Evolutionary conservation across 139 green algal genomes (phyloP), one percentile per base, ranked within the genome.

Genomic region (Chlamydomonas sphaeroides): DNA sequence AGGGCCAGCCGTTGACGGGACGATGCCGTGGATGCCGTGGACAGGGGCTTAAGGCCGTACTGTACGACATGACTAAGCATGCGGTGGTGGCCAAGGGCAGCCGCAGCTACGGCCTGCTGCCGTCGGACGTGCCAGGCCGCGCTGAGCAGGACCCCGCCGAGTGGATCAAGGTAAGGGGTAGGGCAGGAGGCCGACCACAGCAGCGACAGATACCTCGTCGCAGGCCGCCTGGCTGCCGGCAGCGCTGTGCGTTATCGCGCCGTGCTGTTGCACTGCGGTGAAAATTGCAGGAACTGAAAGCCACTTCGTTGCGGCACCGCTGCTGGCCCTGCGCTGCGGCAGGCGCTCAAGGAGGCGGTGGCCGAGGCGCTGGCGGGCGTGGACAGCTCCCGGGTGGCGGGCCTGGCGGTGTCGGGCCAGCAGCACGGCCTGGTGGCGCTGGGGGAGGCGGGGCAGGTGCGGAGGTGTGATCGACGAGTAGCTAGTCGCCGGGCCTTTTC

Each of bases 381-480:
- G 18, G 85, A 88, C 30, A 17, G 36, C 0, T 73, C 38, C 20
- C 38, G 68, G 2, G 88, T 98, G 0, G 68, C 56, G 26, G 94
- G 56, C 0, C 79, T 98, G 0, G 92, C 84, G 39, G 95, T 98
- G 20, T 95, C 88, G 56, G 95, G 95, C 5, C 95, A 98, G 91
- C 95, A 98, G 88, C 95, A 98, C 79, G 95, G 94, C 2, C 72
- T 98, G 61, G 95, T 98, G 35, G 87, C 88, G 0, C 68, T 98
- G 35, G 95, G 93, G 33, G 53, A 51, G 0, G 33, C 91, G 6
- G 74, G 70, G 15, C 20, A 89, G 76, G 89, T 80, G 35, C 1
- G 39, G 18, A 2, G 30, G 5, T 36, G 59, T 25, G n/a, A n/a
- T n/a, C n/a, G n/a, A n/a, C n/a, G n/a, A n/a, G n/a, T n/a, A n/a